Percentiles rank a stretch among this genome's conserved stretches.
Conservation (phyloP, 768 basidiomycete species). For the Mycena rebaudengoi region DNA sequence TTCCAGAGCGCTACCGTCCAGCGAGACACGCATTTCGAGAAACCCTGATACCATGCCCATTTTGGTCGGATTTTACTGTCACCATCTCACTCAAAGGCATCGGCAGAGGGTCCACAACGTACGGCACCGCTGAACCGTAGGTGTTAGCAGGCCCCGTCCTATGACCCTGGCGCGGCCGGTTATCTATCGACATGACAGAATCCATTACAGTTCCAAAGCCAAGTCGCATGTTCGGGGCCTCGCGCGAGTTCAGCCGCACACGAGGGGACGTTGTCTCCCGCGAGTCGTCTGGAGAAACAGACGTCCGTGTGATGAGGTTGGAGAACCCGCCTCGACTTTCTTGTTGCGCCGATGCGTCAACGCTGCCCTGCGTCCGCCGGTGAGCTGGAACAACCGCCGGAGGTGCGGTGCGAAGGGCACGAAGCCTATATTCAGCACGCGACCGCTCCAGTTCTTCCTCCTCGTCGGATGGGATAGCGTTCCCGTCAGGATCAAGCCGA, state of each 20-base stretch:
- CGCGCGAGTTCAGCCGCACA: slow-evolving; percentile 28
- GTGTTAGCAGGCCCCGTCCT: slow-evolving; percentile 7
- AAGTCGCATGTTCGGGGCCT: slow-evolving; percentile 16
- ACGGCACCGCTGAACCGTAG: slow-evolving; percentile 32
- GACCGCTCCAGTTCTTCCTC: slow-evolving; percentile 67
- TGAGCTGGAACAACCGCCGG: slow-evolving; percentile 6
- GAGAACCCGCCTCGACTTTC: slow-evolving; percentile 9
- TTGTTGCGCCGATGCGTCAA: neutral
- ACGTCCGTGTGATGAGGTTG: slow-evolving; percentile 27
- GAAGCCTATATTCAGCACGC: slow-evolving; percentile 57
- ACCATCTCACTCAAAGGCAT: slow-evolving; percentile 65
- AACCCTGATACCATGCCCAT: slow-evolving; percentile 37
- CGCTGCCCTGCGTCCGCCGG: slow-evolving; percentile 5
- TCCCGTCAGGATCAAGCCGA: slow-evolving; percentile 65
- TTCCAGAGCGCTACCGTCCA: slow-evolving; percentile 42
- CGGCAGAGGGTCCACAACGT: slow-evolving; percentile 60
- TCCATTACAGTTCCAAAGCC: slow-evolving; percentile 27
- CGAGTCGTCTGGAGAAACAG: slow-evolving; percentile 28
- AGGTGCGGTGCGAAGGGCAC: slow-evolving; percentile 38
- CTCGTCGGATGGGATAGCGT: slow-evolving; percentile 69
- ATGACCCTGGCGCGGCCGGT: slow-evolving; percentile 4
- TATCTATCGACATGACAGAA: slow-evolving; percentile 25
- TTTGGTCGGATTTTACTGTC: slow-evolving; percentile 29
- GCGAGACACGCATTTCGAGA: slow-evolving; percentile 49
- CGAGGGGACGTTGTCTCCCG: slow-evolving; percentile 26